Percentiles rank a stretch among this genome's conserved stretches.
phyloP scores from a whole-genome alignment of 2,329 filamentous ascomycete genomes.

The Apiospora saccharicola region DNA sequence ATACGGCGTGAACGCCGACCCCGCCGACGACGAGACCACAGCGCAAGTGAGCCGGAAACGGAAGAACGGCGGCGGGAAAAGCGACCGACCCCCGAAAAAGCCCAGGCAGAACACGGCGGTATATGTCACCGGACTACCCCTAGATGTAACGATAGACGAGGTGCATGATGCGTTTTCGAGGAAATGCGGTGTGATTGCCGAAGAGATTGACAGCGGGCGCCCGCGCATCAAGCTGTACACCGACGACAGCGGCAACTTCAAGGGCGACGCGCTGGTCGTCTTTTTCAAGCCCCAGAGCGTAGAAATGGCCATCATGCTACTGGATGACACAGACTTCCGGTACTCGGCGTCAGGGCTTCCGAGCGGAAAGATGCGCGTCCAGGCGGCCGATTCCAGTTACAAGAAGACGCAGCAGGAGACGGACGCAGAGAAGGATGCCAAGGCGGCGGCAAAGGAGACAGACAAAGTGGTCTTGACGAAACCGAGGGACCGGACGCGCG shows the following conservation, averaged over 20 bases:
- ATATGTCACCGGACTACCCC: conserved; percentile 88
- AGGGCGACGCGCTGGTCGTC: conserved; percentile 90
- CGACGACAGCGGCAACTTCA: conserved; percentile 83
- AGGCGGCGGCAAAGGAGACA: conserved; percentile 32
- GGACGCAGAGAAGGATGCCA: conserved; percentile 31
- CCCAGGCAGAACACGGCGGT: conserved; percentile 83
- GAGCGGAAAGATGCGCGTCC: conserved; percentile 77
- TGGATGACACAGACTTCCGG: conserved; percentile 85
- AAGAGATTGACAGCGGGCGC: conserved; percentile 87
- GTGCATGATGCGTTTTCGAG: conserved; percentile 82
- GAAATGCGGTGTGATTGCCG: conserved; percentile 89
- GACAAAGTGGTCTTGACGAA: conserved; percentile 52
- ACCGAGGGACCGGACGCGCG: conserved; percentile 55
- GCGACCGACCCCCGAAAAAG: conserved; percentile 56
- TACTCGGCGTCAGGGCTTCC: conserved; percentile 59
- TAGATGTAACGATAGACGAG: conserved; percentile 80
- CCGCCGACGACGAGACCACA: conserved; percentile 39
- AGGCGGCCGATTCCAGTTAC: conserved; percentile 87
- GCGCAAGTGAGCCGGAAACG: conserved; percentile 47
- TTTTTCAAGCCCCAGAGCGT: conserved; percentile 98
- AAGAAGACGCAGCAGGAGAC: conserved; percentile 81
- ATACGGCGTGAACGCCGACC: conserved; percentile 44
- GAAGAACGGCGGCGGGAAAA: conserved; percentile 49
- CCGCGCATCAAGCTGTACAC: conserved; percentile 94
- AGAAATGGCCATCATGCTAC: conserved; percentile 78